These are phyloP conservation scores for Neopestalotiopsis sp. DNA, from an alignment of 2,329 filamentous ascomycete species.

Conservation along the genomic window DNA sequence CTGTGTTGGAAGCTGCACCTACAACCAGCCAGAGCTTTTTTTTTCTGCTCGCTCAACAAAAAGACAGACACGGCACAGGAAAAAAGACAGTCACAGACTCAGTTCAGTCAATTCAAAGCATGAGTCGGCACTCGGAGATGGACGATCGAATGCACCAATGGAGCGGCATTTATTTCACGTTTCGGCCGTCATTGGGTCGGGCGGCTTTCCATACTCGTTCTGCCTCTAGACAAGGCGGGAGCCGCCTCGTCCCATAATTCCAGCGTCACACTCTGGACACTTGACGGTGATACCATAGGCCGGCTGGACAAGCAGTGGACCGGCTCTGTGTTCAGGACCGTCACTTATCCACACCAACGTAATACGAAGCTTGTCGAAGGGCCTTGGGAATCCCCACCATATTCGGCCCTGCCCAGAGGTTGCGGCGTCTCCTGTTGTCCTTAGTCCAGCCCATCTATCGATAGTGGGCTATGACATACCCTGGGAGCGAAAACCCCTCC, in stretches of 20 bases:
- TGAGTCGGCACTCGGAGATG: neutral
- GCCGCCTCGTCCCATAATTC: slow-evolving; percentile 10
- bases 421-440: slow-evolving; percentile 10
- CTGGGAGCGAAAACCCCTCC: slow-evolving; percentile 15
- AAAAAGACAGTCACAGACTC: neutral
- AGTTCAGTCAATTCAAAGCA: neutral
- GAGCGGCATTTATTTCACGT: slow-evolving; percentile 13
- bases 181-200: slow-evolving; percentile 3
- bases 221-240: neutral
- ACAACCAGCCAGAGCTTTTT: neutral
- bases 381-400: slow-evolving; percentile 13
- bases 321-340: neutral
- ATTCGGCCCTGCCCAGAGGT: slow-evolving; percentile 17
- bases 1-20: neutral
- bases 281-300: slow-evolving; percentile 5
- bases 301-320: slow-evolving; percentile 9
- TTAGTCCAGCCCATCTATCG: slow-evolving; percentile 11
- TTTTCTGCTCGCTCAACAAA: neutral
- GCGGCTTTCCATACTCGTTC: neutral
- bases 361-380: slow-evolving; percentile 13
- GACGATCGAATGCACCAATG: neutral
- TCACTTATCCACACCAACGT: slow-evolving; percentile 13
- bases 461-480: slow-evolving; percentile 17
- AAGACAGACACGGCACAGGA: neutral
- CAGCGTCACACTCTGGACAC: neutral